phyloP scores from a whole-genome alignment of 73 alveolate species.

The Paramecium caudatum region DNA sequence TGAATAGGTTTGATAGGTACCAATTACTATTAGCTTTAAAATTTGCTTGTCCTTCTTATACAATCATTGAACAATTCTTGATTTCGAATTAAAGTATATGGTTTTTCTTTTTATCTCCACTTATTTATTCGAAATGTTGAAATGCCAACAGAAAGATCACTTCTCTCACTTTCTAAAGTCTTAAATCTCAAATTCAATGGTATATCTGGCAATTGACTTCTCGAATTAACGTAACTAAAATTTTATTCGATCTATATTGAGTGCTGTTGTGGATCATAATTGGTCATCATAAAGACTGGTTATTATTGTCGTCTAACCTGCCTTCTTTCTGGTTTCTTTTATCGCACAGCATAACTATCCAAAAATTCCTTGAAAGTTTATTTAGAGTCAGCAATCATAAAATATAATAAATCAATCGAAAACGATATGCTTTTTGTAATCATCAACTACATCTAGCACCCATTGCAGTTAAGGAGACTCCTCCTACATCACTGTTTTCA shows the following conservation, averaged over 20 bases:
- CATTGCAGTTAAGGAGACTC: slow-evolving; percentile 27
- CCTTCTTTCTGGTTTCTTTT: slow-evolving; percentile 28
- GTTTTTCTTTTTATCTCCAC: slow-evolving; percentile 4
- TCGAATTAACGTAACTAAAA: slow-evolving; percentile 8
- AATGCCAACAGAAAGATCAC: neutral
- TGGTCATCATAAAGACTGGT: neutral
- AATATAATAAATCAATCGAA: slow-evolving; percentile 5
- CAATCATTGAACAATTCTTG: slow-evolving; percentile 4
- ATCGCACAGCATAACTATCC: neutral
- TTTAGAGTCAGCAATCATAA: slow-evolving; percentile 11
- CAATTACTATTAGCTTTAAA: slow-evolving; percentile 1
- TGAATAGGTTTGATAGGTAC: slow-evolving; percentile 14
- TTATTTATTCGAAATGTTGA: neutral
- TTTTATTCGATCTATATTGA: slow-evolving; percentile 12
- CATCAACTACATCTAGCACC: slow-evolving; percentile 56
- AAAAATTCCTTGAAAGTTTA: slow-evolving; percentile 3
- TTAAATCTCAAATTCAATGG: slow-evolving; percentile 6
- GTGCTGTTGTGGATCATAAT: neutral
- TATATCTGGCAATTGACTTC: neutral
- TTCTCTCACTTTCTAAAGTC: slow-evolving; percentile 23
- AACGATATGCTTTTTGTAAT: slow-evolving; percentile 52
- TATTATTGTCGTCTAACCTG: neutral
- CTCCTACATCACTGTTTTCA: neutral
- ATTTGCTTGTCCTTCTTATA: neutral
- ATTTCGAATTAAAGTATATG: neutral